Evolutionary conservation across 768 basidiomycete species (phyloP).

Genomic region (Boletus rubropictus): DNA sequence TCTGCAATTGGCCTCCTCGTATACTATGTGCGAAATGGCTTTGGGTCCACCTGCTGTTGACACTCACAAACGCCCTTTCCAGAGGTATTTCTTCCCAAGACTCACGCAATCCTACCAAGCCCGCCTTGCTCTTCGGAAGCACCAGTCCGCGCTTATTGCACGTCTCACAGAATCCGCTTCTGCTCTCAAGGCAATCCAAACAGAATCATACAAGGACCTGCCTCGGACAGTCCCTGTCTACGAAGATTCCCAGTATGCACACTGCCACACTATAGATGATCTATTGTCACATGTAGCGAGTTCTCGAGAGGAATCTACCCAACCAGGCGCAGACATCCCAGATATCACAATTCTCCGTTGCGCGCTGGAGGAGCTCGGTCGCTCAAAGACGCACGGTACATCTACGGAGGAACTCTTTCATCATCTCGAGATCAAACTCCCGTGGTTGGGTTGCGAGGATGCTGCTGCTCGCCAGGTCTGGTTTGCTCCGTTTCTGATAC

Average conservation of each 20-base stretch:
- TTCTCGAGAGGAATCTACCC: conserved; percentile 10
- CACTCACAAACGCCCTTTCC: conserved; percentile 6
- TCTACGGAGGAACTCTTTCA: conserved; percentile 57
- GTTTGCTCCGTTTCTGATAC: not conserved
- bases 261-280: conserved; percentile 43
- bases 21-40: conserved; percentile 51
- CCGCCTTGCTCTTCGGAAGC: conserved; percentile 52
- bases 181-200: conserved; percentile 51
- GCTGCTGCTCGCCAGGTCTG: conserved; percentile 53
- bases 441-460: conserved; percentile 51
- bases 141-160: conserved; percentile 53
- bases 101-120: conserved; percentile 55
- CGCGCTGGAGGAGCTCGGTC: conserved; percentile 46
- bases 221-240: conserved; percentile 48
- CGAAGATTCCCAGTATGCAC: conserved; percentile 42
- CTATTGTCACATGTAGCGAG: conserved; percentile 21
- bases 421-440: conserved; percentile 50
- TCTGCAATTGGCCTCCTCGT: conserved; percentile 52
- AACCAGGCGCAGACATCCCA: conserved; percentile 33
- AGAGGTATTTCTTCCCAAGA: conserved; percentile 69
- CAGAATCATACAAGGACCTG: conserved; percentile 49
- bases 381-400: conserved; percentile 35
- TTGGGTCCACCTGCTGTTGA: not conserved
- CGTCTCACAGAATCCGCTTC: conserved; percentile 52
- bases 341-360: conserved; percentile 58